Percentiles rank a stretch among this genome's conserved stretches.
Conservation (phyloP, 179 eudicot species). For the Silene noctiflora region DNA sequence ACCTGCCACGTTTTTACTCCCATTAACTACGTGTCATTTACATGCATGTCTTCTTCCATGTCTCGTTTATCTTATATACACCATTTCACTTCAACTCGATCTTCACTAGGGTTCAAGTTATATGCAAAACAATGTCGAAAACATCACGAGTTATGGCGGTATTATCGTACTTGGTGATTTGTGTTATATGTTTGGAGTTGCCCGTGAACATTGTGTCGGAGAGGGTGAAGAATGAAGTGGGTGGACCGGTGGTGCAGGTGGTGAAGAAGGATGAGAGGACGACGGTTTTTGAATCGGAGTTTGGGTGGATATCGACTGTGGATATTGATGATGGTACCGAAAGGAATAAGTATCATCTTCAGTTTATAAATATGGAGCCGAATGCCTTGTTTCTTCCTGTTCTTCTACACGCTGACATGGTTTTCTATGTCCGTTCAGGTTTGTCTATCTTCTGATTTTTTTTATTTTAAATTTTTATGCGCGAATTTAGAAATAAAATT, state of each 20-base stretch:
- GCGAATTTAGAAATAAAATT: no score
- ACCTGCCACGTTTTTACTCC: constrained; percentile 15
- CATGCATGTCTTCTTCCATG: constrained; percentile 19
- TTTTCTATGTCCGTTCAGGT: constrained; percentile 81
- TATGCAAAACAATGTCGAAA: background rate
- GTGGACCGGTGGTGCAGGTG: constrained; percentile 28
- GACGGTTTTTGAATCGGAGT: constrained; percentile 43
- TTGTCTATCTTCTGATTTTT: background rate
- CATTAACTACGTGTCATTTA: constrained; percentile 22
- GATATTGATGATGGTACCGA: constrained; percentile 38
- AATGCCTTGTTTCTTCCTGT: constrained; percentile 68
- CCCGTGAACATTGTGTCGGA: background rate
- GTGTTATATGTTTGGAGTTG: background rate
- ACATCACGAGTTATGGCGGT: constrained; percentile 4
- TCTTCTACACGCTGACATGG: constrained; percentile 67
- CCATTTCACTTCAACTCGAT: background rate
- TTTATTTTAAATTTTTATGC: background rate
- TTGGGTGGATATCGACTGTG: constrained; percentile 52
- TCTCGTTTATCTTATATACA: background rate
- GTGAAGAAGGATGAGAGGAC: constrained; percentile 55
- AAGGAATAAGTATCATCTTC: constrained; percentile 43
- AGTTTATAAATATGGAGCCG: constrained; percentile 71
- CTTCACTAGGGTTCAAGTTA: no score
- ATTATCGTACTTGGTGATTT: background rate
- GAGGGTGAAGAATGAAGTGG: constrained; percentile 18